Evolutionary conservation across 495 filamentous ascomycete genomes (phyloP).

Genomic region (Aspergillus asperescens): DNA sequence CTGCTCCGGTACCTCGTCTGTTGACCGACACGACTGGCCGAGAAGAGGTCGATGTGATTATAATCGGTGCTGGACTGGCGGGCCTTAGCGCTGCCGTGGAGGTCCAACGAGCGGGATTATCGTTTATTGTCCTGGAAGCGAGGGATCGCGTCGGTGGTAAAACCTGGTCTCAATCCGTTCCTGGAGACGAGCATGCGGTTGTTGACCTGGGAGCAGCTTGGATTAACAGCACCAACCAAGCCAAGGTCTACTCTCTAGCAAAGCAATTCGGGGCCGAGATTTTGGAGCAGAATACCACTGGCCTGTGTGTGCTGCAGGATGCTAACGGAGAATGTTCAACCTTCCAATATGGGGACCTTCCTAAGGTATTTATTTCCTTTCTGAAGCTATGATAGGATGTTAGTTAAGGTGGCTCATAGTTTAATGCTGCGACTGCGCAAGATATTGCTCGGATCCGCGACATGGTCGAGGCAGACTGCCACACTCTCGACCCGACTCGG

Average conservation of each 20-base stretch:
- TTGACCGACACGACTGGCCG: neutral
- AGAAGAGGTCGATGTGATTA: constrained; percentile 31
- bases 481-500: constrained; percentile 7
- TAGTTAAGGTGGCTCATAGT: constrained; percentile 2
- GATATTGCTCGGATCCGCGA: constrained; percentile 13
- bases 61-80: constrained; percentile 49
- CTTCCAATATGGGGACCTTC: constrained; percentile 28
- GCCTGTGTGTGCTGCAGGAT: constrained; percentile 31
- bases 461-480: constrained; percentile 25
- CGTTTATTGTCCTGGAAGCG: constrained; percentile 44
- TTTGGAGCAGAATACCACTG: constrained; percentile 39
- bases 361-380: constrained; percentile 22
- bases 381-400: neutral
- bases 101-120: constrained; percentile 36
- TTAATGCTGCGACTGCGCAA: neutral
- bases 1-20: neutral
- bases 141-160: constrained; percentile 50
- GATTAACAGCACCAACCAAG: constrained; percentile 50
- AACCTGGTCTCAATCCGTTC: constrained; percentile 23
- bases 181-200: constrained; percentile 12
- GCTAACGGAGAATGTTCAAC: constrained; percentile 17
- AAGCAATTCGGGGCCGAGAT: constrained; percentile 34
- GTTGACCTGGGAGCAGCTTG: constrained; percentile 47
- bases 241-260: constrained; percentile 32
- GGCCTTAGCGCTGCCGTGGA: constrained; percentile 45